These are phyloP conservation scores for Adenanthera pavonina DNA, from an alignment of 306 rosid species.

Conservation along the genomic window DNA sequence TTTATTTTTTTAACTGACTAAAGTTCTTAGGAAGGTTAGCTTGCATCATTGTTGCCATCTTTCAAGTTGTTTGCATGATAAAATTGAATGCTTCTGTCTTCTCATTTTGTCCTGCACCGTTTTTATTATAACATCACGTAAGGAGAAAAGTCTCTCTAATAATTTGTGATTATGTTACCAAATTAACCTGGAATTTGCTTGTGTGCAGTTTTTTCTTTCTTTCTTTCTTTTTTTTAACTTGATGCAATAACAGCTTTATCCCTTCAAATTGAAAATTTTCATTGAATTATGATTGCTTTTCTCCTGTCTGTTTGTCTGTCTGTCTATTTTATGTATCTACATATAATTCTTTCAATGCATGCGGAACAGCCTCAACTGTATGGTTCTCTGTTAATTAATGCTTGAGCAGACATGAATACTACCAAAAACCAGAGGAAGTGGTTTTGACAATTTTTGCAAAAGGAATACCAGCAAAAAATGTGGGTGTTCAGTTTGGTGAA, in stretches of 20 bases:
- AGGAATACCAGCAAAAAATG: conserved; percentile 73
- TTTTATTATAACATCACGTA: not conserved
- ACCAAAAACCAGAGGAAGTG: conserved; percentile 91
- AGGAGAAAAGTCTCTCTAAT: not conserved
- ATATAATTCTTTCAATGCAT: not conserved
- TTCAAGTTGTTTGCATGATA: conserved; percentile 19
- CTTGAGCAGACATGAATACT: conserved; percentile 80
- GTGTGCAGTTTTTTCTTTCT: conserved; percentile 19
- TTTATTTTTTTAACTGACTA: not conserved
- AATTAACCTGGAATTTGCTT: not conserved
- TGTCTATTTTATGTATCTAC: not conserved
- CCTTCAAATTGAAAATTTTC: conserved; percentile 14
- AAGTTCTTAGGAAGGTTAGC: not conserved
- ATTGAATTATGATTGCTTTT: conserved; percentile 15
- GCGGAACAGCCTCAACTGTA: conserved; percentile 17
- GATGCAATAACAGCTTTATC: not conserved
- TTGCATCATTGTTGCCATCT: not conserved
- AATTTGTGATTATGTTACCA: not conserved
- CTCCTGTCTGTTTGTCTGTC: not conserved
- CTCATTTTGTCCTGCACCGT: not conserved
- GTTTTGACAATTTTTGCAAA: conserved; percentile 88
- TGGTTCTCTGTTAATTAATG: conserved; percentile 37
- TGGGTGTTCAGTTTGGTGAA: conserved; percentile 79
- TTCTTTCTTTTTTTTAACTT: not conserved
- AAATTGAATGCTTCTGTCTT: conserved; percentile 6